Base-by-base conservation (phyloP, 2,329 filamentous ascomycete species). In the Orbilia quercus region DNA sequence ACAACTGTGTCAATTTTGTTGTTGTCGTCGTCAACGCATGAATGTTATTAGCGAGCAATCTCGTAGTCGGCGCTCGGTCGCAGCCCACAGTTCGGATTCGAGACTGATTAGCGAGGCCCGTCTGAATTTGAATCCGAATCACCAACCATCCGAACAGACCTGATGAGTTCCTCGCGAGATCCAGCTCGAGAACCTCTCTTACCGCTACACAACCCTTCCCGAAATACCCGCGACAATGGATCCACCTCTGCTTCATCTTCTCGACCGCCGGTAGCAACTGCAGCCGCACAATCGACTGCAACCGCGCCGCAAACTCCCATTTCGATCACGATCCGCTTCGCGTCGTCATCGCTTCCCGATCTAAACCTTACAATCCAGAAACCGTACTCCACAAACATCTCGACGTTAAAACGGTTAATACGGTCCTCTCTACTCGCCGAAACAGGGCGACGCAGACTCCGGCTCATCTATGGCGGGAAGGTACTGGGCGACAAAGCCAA, bases 381-480 rank as follows among this genome's bases (percentile, higher is more conserved):
- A 4, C 91, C 93, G 0, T 81, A 84, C 51, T 84, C 84, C 31
- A 92, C 90, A 9, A 91, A 91, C 44, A 87, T 91, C 60, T 86
- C 92, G 63, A 87, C 89, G 1, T 85, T 98, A 66, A 96, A 96
- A 81, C 89, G 90, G 77, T 85, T 90, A 57, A 91, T 98, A 79
- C 92, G 95, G 76, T 81, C 84, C 7, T 85, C 90, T 48, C 86
- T 97, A 20, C 84, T 89, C 4, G 79, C 82, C 34, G 82, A 86
- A 34, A 84, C 88, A 75, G 86, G 88, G 12, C 84, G 86, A 44
- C 88, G 87, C 75, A 90, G 92, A 12, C 86, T 98, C 31, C 91
- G 94, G 71, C 88, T 99, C 75, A 97, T 98, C 80, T 89, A 96
- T 80, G 87, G 91, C 55, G 95, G 95, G 74, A 92, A 91, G 79